These are phyloP conservation scores for Leccinum subgranulosum DNA, from an alignment of 768 basidiomycete genomes.

Conservation along the genomic window DNA sequence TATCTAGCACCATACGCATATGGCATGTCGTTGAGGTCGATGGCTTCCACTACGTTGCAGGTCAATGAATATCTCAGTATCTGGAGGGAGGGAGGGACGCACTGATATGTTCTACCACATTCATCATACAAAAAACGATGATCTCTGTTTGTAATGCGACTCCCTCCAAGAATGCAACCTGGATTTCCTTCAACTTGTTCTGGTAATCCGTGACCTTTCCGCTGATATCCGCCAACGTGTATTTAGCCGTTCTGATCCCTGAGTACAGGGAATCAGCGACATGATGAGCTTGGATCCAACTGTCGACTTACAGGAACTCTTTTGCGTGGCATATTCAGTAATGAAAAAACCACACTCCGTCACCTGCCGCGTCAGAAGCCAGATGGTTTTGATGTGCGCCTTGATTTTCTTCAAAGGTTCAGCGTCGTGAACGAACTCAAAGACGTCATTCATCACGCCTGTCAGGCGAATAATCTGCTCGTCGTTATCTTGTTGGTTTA, in stretches of 20 bases:
- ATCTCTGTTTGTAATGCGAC: not conserved
- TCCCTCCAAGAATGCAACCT: not conserved
- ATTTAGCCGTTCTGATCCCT: not conserved
- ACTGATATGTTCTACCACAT: not conserved
- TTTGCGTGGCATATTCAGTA: not conserved
- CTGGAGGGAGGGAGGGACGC: not conserved
- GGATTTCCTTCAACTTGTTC: not conserved
- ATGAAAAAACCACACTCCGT: slow-evolving; percentile 2
- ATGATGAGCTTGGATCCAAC: not conserved
- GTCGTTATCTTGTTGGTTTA: not conserved
- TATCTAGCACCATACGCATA: not conserved
- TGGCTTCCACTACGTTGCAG: not conserved
- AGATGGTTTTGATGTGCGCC: not conserved
- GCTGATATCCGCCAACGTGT: not conserved
- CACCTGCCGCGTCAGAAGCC: not conserved
- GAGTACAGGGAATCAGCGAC: not conserved
- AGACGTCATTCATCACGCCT: not conserved
- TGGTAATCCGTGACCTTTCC: not conserved
- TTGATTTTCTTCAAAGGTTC: not conserved
- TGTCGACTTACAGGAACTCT: not conserved
- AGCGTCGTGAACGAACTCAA: not conserved
- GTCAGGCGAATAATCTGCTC: not conserved
- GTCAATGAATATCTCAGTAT: too few species aligned
- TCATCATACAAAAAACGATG: not conserved
- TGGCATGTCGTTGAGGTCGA: not conserved